Conservation (phyloP, 495 filamentous ascomycete species). For the Aspergillus campestris region DNA sequence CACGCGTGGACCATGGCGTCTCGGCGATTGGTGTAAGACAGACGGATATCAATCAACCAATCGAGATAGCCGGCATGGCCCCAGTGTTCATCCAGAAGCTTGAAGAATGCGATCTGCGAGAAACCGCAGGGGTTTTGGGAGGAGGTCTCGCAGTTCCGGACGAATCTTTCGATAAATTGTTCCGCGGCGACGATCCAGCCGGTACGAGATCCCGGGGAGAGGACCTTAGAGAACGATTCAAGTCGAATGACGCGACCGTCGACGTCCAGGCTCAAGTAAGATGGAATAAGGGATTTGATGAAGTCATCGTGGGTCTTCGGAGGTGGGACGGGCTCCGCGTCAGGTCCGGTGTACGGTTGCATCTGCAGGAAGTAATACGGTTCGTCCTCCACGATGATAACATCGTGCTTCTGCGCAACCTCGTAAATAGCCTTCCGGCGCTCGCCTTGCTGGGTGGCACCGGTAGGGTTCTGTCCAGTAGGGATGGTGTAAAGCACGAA, state of each 20-base stretch:
- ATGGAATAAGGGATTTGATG: slow-evolving; percentile 51
- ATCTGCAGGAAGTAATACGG: slow-evolving; percentile 98
- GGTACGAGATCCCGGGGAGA: slow-evolving; percentile 51
- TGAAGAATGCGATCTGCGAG: slow-evolving; percentile 74
- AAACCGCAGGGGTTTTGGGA: slow-evolving; percentile 79
- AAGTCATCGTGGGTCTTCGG: slow-evolving; percentile 51
- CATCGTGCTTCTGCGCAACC: slow-evolving; percentile 70
- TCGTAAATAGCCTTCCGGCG: slow-evolving; percentile 65
- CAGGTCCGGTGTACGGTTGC: slow-evolving; percentile 62
- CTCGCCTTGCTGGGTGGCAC: slow-evolving; percentile 63
- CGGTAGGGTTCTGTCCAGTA: slow-evolving; percentile 88
- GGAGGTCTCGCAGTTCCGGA: slow-evolving; percentile 66
- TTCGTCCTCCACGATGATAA: slow-evolving; percentile 89
- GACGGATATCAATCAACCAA: slow-evolving; percentile 80
- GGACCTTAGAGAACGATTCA: slow-evolving; percentile 63
- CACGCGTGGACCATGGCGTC: slow-evolving; percentile 75
- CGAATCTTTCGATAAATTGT: slow-evolving; percentile 73
- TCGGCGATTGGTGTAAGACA: slow-evolving; percentile 72
- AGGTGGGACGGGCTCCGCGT: slow-evolving; percentile 40
- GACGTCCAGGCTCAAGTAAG: slow-evolving; percentile 51
- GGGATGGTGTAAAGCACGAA: slow-evolving; percentile 48
- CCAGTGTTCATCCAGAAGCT: slow-evolving; percentile 89
- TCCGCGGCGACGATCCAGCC: slow-evolving; percentile 67
- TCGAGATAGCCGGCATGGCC: slow-evolving; percentile 84
- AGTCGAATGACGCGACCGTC: slow-evolving; percentile 62